Percentiles rank a stretch among this genome's conserved stretches.
These are phyloP conservation scores for Hypoxylon crocopeplum DNA, from an alignment of 495 filamentous ascomycete genomes.

Conservation along the genomic window DNA sequence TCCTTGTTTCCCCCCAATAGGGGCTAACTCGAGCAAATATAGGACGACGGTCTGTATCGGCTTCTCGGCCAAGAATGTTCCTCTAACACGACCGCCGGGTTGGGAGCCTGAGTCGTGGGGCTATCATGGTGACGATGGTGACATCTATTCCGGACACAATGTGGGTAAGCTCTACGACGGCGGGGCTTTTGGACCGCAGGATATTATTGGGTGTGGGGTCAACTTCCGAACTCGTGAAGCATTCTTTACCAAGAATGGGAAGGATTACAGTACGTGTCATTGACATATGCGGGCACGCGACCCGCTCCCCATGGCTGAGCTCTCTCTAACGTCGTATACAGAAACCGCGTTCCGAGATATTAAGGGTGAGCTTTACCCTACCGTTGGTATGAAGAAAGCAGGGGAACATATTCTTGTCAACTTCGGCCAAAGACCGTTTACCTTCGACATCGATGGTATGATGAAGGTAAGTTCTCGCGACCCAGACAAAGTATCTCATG, in stretches of 20 bases:
- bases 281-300: not conserved
- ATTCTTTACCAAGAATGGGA: slow-evolving; percentile 96
- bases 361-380: slow-evolving; percentile 77
- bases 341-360: slow-evolving; percentile 84
- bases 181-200: slow-evolving; percentile 69
- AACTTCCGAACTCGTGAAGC: slow-evolving; percentile 88
- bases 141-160: slow-evolving; percentile 77
- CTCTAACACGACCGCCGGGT: slow-evolving; percentile 82
- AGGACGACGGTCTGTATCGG: slow-evolving; percentile 85
- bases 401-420: slow-evolving; percentile 85
- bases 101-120: slow-evolving; percentile 98
- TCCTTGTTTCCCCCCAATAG: slow-evolving; percentile 14
- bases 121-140: slow-evolving; percentile 96
- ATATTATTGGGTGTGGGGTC: slow-evolving; percentile 90
- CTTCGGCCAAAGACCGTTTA: slow-evolving; percentile 89
- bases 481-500: not conserved
- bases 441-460: slow-evolving; percentile 91
- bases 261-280: slow-evolving; percentile 68
- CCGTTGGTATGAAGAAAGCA: slow-evolving; percentile 91
- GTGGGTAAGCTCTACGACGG: slow-evolving; percentile 77
- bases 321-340: slow-evolving; percentile 41
- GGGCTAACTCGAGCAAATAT: slow-evolving; percentile 26
- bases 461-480: slow-evolving; percentile 66
- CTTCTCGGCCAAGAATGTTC: slow-evolving; percentile 77
- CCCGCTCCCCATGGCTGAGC: not conserved